phyloP scores from a whole-genome alignment of 2,329 filamentous ascomycete species.

The Colletotrichum spaethianum region DNA sequence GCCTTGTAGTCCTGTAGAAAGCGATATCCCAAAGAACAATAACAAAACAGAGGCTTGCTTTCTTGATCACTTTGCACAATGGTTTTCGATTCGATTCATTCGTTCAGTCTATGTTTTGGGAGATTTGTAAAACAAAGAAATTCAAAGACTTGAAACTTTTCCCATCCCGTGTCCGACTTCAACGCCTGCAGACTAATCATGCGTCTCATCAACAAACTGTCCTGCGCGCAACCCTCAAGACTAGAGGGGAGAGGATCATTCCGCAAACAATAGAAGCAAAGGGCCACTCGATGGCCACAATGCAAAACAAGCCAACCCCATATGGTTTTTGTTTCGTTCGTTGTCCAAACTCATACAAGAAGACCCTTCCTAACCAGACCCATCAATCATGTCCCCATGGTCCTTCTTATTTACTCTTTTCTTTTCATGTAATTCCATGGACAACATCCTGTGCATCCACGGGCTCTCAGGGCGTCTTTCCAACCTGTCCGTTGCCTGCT shows the following conservation, averaged over 20 bases:
- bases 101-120: constrained; percentile 19
- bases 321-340: constrained; percentile 12
- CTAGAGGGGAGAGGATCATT: constrained; percentile 2
- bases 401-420: too few species aligned
- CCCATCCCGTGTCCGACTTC: constrained; percentile 18
- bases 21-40: constrained; percentile 32
- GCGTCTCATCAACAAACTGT: constrained; percentile 23
- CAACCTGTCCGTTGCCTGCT: neutral
- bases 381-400: constrained; percentile 3
- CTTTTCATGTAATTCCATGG: constrained; percentile 5
- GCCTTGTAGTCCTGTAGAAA: constrained; percentile 26
- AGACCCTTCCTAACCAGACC: constrained; percentile 3
- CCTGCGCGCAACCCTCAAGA: neutral
- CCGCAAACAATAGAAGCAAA: neutral
- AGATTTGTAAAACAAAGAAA: neutral
- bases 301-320: constrained; percentile 6
- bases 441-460: constrained; percentile 4
- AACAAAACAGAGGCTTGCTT: constrained; percentile 2
- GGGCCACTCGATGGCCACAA: neutral
- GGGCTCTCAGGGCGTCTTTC: neutral
- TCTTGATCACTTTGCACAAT: neutral
- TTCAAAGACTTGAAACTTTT: constrained; percentile 32
- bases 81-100: neutral
- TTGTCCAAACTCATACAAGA: constrained; percentile 33
- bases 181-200: constrained; percentile 25